phyloP scores from a whole-genome alignment of 83 land plant species.

The Picea engelmannii region DNA sequence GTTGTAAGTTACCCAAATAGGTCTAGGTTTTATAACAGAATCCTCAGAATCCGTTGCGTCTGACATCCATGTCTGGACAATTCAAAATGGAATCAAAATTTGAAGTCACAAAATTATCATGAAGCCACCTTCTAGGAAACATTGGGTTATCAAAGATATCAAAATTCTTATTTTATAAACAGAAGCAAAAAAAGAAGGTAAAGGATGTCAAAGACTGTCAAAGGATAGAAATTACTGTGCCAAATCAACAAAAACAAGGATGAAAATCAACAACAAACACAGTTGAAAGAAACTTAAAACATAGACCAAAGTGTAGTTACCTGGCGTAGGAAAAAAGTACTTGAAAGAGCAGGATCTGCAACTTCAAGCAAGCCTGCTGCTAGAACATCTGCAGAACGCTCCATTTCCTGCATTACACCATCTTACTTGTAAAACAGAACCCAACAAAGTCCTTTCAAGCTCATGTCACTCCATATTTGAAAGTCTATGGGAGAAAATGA shows the following conservation, averaged over 20 bases:
- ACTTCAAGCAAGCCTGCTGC: conserved; percentile 97
- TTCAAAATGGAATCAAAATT: neutral
- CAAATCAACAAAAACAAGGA: neutral
- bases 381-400: conserved; percentile 94
- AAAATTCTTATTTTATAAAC: neutral
- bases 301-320: conserved; percentile 30
- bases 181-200: neutral
- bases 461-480: no score
- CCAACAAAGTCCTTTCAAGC: neutral
- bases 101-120: neutral
- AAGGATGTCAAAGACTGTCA: neutral
- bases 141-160: neutral
- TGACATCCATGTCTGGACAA: conserved; percentile 52
- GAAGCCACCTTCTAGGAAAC: neutral
- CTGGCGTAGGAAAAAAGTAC: conserved; percentile 78
- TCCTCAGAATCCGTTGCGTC: conserved; percentile 49
- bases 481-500: no score
- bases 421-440: neutral
- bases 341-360: conserved; percentile 86
- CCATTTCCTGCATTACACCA: conserved; percentile 81
- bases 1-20: conserved; percentile 57
- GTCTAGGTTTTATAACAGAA: conserved; percentile 70
- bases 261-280: neutral
- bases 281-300: neutral
- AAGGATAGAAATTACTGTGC: neutral